Evolutionary conservation across 768 basidiomycete species (phyloP), one percentile per base, ranked within the genome.

Genomic region (Leccinum obscurum): DNA sequence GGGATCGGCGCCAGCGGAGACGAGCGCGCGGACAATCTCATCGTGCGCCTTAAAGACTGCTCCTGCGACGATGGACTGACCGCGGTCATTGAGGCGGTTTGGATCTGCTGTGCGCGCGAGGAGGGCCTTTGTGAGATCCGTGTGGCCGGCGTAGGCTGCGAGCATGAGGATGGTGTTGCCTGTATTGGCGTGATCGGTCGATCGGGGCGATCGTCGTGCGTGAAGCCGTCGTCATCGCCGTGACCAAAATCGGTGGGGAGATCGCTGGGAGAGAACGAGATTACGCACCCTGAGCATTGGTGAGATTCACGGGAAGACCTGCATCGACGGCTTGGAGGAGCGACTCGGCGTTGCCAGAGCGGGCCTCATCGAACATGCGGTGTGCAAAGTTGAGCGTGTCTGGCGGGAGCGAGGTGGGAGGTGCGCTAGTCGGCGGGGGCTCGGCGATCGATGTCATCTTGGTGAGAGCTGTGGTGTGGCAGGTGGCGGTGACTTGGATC

Each of bases 111-210:
- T 82, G 35, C 81, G 78, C 6, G 73, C 65, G 52, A 91, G 72
- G 28, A 93, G 79, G 14, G 78, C 79, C 51, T 76, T 75, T 2
- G 83, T 76, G 20, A 89, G 81, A 2, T 78, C 74, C 0, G 75
- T 71, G 64, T 91, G 87, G 1, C 90, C 90, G 22, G 84, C 75
- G 68, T 92, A 92, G 2, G 90, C 83, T 3, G 87, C 85, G 54
- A 91, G 82, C 89, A 92, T 92, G 56, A 92, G 76, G 6, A 93
- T 77, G 5, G 89, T 89, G 70, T 92, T 92, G 22, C 91, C 90
- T 87, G 67, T 26, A 9, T 39, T 17, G 34, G 22, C 7, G 46
- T 4, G 8, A 37, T 48, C 26, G 35, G 9, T 4, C 24, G 9
- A 26, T 48, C 22, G 22, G 34, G 15, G 41, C 20, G 11, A 51